Percentiles rank a stretch among this genome's conserved stretches.
These are phyloP conservation scores for Talaromyces albobiverticillius DNA, from an alignment of 2,329 filamentous ascomycete genomes.

Conservation along the genomic window DNA sequence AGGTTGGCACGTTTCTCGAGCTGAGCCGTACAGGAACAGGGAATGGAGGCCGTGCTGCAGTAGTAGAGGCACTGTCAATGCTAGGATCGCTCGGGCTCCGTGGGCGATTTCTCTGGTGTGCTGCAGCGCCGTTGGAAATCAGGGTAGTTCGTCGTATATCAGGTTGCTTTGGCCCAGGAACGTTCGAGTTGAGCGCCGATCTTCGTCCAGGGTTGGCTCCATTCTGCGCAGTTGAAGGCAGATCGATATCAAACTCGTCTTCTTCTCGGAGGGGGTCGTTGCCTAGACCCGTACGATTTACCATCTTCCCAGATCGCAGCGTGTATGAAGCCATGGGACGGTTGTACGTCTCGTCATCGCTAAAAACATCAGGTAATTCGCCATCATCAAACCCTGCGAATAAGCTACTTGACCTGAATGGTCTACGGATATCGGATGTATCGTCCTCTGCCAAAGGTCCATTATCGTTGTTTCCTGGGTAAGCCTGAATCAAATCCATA, in stretches of 20 bases:
- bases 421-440: constrained; percentile 62
- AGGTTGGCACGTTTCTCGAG: constrained; percentile 68
- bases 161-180: constrained; percentile 49
- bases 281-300: constrained; percentile 34
- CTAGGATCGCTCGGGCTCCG: constrained; percentile 47
- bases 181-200: constrained; percentile 38
- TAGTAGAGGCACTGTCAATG: constrained; percentile 38
- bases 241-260: constrained; percentile 34
- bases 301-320: constrained; percentile 41
- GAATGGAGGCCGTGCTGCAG: constrained; percentile 65
- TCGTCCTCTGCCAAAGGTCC: constrained; percentile 63
- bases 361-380: constrained; percentile 33
- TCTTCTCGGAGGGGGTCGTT: constrained; percentile 34
- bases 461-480: constrained; percentile 78
- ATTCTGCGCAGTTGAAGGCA: constrained; percentile 15
- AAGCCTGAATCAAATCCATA: constrained; percentile 59
- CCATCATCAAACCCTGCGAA: constrained; percentile 77
- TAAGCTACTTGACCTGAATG: constrained; percentile 76
- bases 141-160: constrained; percentile 75
- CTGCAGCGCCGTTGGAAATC: constrained; percentile 73
- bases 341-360: constrained; percentile 44
- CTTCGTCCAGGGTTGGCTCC: constrained; percentile 17
- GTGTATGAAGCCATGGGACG: constrained; percentile 45
- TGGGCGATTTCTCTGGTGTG: constrained; percentile 63
- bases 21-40: constrained; percentile 87